Conservation (phyloP, 352 stramenopile genomes). For the Porosira glacialis region DNA sequence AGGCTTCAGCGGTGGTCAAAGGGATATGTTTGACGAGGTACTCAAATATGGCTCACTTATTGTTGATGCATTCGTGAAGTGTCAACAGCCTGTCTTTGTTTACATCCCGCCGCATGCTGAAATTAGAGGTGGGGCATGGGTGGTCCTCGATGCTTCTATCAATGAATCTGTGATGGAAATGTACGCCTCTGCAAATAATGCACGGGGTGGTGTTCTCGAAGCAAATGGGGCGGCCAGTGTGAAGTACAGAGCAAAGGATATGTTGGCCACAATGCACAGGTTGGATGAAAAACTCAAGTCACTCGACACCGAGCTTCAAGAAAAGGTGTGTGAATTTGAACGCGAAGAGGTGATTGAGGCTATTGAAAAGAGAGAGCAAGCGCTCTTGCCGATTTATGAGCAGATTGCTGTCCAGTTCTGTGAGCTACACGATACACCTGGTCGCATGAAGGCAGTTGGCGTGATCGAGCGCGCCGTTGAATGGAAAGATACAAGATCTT, state of each 20-base stretch:
- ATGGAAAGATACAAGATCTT: slow-evolving; percentile 90
- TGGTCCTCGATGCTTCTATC: slow-evolving; percentile 99
- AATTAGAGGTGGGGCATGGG: slow-evolving; percentile 97
- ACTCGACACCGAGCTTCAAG: slow-evolving; percentile 82
- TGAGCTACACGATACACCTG: slow-evolving; percentile 99
- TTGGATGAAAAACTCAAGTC: slow-evolving; percentile 90
- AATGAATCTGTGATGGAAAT: slow-evolving; percentile 99
- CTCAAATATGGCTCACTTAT: slow-evolving; percentile 99
- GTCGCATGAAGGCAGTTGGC: slow-evolving; percentile 98
- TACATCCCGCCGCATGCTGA: slow-evolving; percentile 99
- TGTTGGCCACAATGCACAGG: slow-evolving; percentile 94
- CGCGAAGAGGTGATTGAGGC: slow-evolving; percentile 62
- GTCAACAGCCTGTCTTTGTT: slow-evolving; percentile 99
- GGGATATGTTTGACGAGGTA: slow-evolving; percentile 99
- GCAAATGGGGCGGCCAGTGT: slow-evolving; percentile 96
- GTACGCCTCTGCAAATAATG: slow-evolving; percentile 90
- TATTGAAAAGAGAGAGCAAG: slow-evolving; percentile 89
- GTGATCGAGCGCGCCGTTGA: slow-evolving; percentile 96
- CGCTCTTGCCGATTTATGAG: slow-evolving; percentile 93
- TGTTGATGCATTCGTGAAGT: slow-evolving; percentile 98
- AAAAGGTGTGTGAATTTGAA: slow-evolving; percentile 70
- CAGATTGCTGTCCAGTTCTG: slow-evolving; percentile 98
- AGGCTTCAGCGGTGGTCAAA: slow-evolving; percentile 98
- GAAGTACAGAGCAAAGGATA: slow-evolving; percentile 98
- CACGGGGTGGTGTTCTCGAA: slow-evolving; percentile 96